A percentile compares a stretch with the other conserved stretches of the same genome.
Evolutionary conservation across 495 filamentous ascomycete species (phyloP).

Genomic region (Penicillium maclennaniae): DNA sequence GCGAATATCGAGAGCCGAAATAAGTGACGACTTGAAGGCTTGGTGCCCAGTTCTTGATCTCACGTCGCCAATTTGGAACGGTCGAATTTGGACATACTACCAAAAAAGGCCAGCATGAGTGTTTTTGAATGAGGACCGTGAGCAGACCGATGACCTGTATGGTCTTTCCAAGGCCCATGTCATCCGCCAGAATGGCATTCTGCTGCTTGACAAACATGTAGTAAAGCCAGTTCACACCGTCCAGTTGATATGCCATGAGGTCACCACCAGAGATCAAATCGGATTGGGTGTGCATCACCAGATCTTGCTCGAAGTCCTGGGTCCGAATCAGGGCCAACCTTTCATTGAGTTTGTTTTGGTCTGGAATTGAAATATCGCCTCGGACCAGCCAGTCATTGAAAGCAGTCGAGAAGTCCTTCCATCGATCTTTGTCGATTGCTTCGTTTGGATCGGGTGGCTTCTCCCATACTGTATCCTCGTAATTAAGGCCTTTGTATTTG

Average conservation of each 20-base stretch:
- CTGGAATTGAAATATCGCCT: constrained; percentile 60
- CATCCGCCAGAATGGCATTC: constrained; percentile 94
- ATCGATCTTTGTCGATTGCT: constrained; percentile 61
- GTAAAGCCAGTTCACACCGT: constrained; percentile 96
- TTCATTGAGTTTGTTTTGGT: constrained; percentile 48
- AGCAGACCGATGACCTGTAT: constrained; percentile 88
- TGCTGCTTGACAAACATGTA: constrained; percentile 77
- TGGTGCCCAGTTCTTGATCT: constrained; percentile 93
- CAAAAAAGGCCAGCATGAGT: constrained; percentile 86
- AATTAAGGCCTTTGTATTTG: constrained; percentile 93
- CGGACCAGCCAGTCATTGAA: constrained; percentile 82
- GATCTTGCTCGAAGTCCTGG: constrained; percentile 58
- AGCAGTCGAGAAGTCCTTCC: constrained; percentile 75
- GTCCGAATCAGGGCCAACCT: constrained; percentile 59
- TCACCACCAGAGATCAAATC: constrained; percentile 67
- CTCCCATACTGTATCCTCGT: constrained; percentile 91
- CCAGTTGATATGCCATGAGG: constrained; percentile 90
- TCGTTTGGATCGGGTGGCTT: constrained; percentile 62
- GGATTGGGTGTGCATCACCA: constrained; percentile 72
- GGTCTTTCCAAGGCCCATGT: constrained; percentile 99
- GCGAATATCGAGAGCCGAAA: constrained; percentile 68
- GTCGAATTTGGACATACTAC: constrained; percentile 93
- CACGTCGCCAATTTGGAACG: constrained; percentile 93
- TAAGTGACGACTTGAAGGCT: constrained; percentile 83
- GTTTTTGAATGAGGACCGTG: constrained; percentile 70